phyloP scores from a whole-genome alignment of 1,284 basidiomycete species.

The Apiotrichum sp. region DNA sequence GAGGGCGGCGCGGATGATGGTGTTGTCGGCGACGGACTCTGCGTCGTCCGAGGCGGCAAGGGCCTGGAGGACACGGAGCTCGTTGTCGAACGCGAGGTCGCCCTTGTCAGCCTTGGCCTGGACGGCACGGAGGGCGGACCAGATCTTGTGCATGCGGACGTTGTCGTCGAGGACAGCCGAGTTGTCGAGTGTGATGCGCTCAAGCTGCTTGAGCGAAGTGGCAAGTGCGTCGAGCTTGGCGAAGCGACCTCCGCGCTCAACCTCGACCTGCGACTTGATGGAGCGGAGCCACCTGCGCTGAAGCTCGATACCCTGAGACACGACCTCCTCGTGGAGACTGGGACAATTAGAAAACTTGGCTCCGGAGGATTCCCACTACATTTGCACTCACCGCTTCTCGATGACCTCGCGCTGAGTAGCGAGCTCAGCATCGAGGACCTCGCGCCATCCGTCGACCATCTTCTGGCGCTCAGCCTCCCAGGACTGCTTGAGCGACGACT shows the following conservation, averaged over 20 bases:
- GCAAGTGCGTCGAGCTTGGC: constrained; percentile 92
- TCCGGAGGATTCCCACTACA: neutral
- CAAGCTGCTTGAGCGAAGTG: constrained; percentile 80
- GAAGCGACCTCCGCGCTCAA: constrained; percentile 90
- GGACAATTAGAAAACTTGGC: constrained; percentile 1
- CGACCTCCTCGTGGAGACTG: constrained; percentile 88
- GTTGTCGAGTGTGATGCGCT: constrained; percentile 86
- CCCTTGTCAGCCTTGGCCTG: constrained; percentile 54
- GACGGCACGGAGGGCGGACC: constrained; percentile 48
- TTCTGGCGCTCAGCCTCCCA: constrained; percentile 73
- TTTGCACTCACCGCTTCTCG: constrained; percentile 67
- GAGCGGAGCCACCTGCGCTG: constrained; percentile 95
- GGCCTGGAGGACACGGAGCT: constrained; percentile 70
- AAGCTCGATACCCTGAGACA: constrained; percentile 93
- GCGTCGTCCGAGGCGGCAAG: constrained; percentile 58
- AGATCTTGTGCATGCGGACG: constrained; percentile 64
- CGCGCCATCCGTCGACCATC: constrained; percentile 72
- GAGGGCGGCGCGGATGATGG: constrained; percentile 61
- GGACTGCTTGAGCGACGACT: constrained; percentile 76
- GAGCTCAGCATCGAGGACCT: constrained; percentile 80
- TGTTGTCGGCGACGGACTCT: constrained; percentile 21
- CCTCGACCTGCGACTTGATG: constrained; percentile 91
- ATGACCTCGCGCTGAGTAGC: constrained; percentile 86
- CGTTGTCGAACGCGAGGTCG: constrained; percentile 71
- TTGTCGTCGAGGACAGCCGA: constrained; percentile 82